phyloP scores from a whole-genome alignment of 768 basidiomycete genomes.

The Phlebiopsis flavidoalba region DNA sequence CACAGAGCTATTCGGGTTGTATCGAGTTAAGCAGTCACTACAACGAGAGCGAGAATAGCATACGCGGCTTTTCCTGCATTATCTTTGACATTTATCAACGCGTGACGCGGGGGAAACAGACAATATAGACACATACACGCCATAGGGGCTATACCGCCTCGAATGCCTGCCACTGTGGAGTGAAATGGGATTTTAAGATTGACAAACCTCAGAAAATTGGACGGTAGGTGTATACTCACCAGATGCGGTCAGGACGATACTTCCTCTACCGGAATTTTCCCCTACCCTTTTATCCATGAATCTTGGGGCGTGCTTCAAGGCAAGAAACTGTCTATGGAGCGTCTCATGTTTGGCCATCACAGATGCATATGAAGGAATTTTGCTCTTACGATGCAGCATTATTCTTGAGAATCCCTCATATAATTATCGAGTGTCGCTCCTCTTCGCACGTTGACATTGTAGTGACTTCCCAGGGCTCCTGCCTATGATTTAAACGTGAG shows the following conservation, averaged over 20 bases:
- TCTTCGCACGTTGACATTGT: conserved; percentile 39
- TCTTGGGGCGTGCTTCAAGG: conserved; percentile 76
- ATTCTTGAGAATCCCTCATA: conserved; percentile 71
- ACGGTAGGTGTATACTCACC: conserved; percentile 35
- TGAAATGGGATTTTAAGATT: neutral
- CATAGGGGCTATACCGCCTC: conserved; percentile 73
- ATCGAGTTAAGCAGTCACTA: no score
- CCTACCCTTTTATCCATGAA: conserved; percentile 72
- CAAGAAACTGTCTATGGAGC: conserved; percentile 72
- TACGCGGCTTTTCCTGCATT: conserved; percentile 92
- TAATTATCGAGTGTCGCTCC: conserved; percentile 59
- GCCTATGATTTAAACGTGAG: neutral
- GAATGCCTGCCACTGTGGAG: conserved; percentile 68
- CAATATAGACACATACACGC: conserved; percentile 54
- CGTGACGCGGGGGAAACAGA: neutral
- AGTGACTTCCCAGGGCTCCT: neutral
- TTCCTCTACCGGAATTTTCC: conserved; percentile 75
- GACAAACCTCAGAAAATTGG: conserved; percentile 1
- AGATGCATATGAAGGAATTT: no score
- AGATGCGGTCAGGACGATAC: conserved; percentile 85
- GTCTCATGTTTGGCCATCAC: conserved; percentile 12
- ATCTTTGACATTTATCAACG: conserved; percentile 40
- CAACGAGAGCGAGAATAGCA: conserved; percentile 21
- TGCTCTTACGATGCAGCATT: conserved; percentile 52
- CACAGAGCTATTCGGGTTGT: neutral